Conservation (phyloP, 352 stramenopile genomes). For the Achlya hypogyna region DNA sequence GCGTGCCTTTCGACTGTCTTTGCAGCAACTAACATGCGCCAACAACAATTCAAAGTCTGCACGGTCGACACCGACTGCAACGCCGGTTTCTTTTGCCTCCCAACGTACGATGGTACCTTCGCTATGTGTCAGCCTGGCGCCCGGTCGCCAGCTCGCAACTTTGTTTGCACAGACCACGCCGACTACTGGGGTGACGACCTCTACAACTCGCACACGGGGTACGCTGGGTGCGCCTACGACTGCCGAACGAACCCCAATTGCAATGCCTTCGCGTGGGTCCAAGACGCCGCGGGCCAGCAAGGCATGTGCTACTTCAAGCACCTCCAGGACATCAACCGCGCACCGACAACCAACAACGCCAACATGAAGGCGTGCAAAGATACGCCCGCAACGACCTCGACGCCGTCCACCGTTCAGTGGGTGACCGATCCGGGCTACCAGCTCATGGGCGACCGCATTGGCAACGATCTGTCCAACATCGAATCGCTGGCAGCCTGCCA, state of each 20-base stretch:
- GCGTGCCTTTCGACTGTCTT: neutral
- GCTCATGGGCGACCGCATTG: neutral
- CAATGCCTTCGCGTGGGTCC: neutral
- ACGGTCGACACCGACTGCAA: neutral
- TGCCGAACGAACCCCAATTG: neutral
- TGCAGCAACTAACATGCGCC: neutral
- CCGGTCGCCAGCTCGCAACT: neutral
- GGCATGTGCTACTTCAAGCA: constrained; percentile 2
- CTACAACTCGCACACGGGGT: neutral
- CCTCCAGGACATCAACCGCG: neutral
- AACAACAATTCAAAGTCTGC: neutral
- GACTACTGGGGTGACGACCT: constrained; percentile 1
- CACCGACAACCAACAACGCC: neutral
- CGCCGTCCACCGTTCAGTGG: neutral
- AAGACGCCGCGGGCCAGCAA: neutral
- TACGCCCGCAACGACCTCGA: neutral
- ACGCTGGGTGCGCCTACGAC: neutral
- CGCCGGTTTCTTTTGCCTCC: neutral
- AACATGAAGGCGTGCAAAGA: neutral
- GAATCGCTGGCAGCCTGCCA: neutral
- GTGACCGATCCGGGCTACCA: neutral
- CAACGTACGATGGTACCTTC: neutral
- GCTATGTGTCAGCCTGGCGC: neutral
- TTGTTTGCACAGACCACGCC: neutral
- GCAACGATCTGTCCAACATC: neutral